These are phyloP conservation scores for Angomonas desouzai DNA, from an alignment of 208 protist genomes.

Conservation along the genomic window DNA sequence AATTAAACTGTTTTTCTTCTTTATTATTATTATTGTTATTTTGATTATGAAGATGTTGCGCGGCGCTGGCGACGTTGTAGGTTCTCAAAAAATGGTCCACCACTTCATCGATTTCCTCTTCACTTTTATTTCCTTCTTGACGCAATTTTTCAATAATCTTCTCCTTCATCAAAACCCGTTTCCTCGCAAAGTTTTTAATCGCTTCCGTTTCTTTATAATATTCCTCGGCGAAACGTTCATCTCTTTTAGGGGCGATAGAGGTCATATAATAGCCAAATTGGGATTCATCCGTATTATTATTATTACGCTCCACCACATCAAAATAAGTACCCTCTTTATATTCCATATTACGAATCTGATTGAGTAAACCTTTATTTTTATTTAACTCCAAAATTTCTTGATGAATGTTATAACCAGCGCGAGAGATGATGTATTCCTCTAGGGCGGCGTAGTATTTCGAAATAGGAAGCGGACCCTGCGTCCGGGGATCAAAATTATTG, in stretches of 20 bases:
- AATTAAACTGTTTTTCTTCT: slow-evolving; percentile 4
- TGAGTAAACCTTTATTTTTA: slow-evolving; percentile 78
- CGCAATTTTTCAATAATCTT: slow-evolving; percentile 11
- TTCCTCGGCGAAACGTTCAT: slow-evolving; percentile 63
- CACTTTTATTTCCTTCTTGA: slow-evolving; percentile 11
- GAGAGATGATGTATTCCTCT: slow-evolving; percentile 74
- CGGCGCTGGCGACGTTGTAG: neutral
- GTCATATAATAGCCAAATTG: slow-evolving; percentile 49
- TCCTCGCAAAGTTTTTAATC: slow-evolving; percentile 25
- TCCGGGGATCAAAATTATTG: slow-evolving; percentile 71
- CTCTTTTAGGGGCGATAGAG: slow-evolving; percentile 62
- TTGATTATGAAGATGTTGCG: neutral
- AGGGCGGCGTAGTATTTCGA: slow-evolving; percentile 74
- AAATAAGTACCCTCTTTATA: slow-evolving; percentile 6
- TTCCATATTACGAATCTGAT: slow-evolving; percentile 62
- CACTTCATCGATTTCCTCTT: slow-evolving; percentile 12
- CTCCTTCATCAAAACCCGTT: slow-evolving; percentile 7
- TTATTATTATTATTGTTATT: slow-evolving; percentile 13
- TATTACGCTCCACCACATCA: slow-evolving; percentile 3
- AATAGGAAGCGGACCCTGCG: slow-evolving; percentile 65
- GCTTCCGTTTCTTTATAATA: slow-evolving; percentile 62
- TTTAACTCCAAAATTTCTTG: slow-evolving; percentile 56
- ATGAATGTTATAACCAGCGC: slow-evolving; percentile 49
- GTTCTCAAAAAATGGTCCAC: neutral
- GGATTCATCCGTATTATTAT: neutral